Base-by-base conservation (phyloP, 176 grass and related monocot genomes). In the Triticum dicoccoides region DNA sequence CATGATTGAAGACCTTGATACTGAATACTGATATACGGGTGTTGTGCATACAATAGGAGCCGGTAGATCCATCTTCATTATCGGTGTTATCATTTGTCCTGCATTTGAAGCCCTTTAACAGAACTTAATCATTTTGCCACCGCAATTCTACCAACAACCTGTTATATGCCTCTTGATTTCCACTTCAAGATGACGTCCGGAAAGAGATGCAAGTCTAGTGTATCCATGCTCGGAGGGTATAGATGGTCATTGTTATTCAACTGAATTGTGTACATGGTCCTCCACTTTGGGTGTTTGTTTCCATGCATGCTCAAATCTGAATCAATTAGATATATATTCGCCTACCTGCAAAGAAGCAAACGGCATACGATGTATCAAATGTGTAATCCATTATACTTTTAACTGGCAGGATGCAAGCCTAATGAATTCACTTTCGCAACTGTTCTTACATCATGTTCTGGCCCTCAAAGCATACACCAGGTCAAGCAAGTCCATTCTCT, bases 361-460 rank as follows among this genome's bases (percentile, higher is more conserved):
- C 66, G 73, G 30, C 49, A 74, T 66, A 38, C 27, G 62, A 47
- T 76, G 45, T 76, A 30, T 69, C 76, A 70, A 51, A 77, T 77
- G 32, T 80, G 49, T 89, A 83, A 87, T 71, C 18, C 17, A 11
- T 18, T 80, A 41, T 83, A 61, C 29, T 81, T 87, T 21, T 69
- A 27, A 75, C 42, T 91, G 73, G 70, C 91, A 95, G 90, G 91
- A 91, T 84, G 82, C 2, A 83, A 71, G 84, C 93, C 93, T 71
- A 93, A 95, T 11, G 91, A 89, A 83, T 91, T 87, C 65, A 95
- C 93, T 85, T 80, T 92, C 24, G 84, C 90, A 69, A 91, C 86
- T 29, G 51, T 91, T 51, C 91, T 95, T 59, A 83, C 84, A 70
- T 92, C 88, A 33, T 91, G 86, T 82, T 39, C 78, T 87, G 91